phyloP scores from a whole-genome alignment of 306 rosid genomes.

The Ziziphus jujuba region DNA sequence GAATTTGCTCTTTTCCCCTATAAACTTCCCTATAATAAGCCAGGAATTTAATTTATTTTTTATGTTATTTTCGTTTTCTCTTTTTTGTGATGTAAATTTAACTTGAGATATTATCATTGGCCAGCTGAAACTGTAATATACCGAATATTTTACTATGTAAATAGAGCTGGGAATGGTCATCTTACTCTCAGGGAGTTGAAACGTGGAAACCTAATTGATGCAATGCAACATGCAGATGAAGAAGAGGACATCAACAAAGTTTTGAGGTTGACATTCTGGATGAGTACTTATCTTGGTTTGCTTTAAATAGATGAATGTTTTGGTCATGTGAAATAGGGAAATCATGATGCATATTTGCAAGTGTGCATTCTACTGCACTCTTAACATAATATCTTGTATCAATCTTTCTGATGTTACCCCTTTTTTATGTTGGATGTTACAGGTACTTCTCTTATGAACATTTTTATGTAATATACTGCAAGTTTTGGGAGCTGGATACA shows the following conservation, averaged over 20 bases:
- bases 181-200: conserved; percentile 94
- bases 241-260: conserved; percentile 99
- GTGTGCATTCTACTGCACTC: background rate
- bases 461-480: conserved; percentile 97
- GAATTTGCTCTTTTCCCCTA: too few species aligned
- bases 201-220: conserved; percentile 94
- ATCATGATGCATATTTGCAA: conserved; percentile 5
- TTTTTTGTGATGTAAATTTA: background rate
- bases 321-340: conserved; percentile 6
- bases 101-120: conserved; percentile 32
- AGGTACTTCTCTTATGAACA: conserved; percentile 99
- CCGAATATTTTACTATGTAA: conserved; percentile 95
- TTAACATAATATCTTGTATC: conserved; percentile 6
- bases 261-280: conserved; percentile 62
- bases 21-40: too few species aligned
- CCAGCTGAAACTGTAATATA: conserved; percentile 99
- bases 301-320: conserved; percentile 7
- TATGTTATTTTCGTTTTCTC: too few species aligned
- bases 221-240: conserved; percentile 98
- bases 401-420: background rate
- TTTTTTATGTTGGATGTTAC: conserved; percentile 16
- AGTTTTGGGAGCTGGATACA: conserved; percentile 99
- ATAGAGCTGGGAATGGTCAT: conserved; percentile 86
- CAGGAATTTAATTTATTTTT: too few species aligned
- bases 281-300: conserved; percentile 18